Evolutionary conservation across 1,284 basidiomycete species (phyloP), one percentile per base, ranked within the genome.

Genomic region (Tilletiopsis washingtonensis): DNA sequence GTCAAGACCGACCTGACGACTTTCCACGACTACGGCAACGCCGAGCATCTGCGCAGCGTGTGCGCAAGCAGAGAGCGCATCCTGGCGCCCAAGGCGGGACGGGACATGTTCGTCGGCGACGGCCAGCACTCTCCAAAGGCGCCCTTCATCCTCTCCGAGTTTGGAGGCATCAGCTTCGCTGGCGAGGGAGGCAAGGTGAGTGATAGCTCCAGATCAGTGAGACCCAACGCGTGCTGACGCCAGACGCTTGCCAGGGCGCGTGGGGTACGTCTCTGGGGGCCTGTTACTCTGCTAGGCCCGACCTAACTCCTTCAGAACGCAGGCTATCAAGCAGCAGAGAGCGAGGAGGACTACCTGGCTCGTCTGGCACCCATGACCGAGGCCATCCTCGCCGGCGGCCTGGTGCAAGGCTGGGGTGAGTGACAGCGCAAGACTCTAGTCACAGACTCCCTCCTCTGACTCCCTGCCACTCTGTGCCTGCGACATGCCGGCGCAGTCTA

Each of bases 381-480:
- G 25, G 61, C 60, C 2, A 47, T 54, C 0, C 42, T 57, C 9
- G 53, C 53, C 25, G 49, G 37, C 14, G 48, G 56, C 32, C 34
- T 61, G 15, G 57, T 57, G 14, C 57, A 62, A 26, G 60, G 62
- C 3, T 64, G 57, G 29, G 62, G 61, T 9, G 29, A n/a, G 29
- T n/a, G 29, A 9, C 29, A 34, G 29, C 29, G 29, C 29, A 9
- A n/a, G 9, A 34, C 9, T 34, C 29, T 9, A 34, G 9, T 34
- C 29, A n/a, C 29, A 9, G 29, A n/a, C n/a, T n/a, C n/a, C n/a
- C n/a, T n/a, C n/a, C n/a, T n/a, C n/a, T n/a, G n/a, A n/a, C n/a
- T n/a, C n/a, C n/a, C n/a, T n/a, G n/a, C n/a, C n/a, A n/a, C n/a
- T n/a, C n/a, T n/a, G n/a, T n/a, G n/a, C n/a, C 29, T 34, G n/a